phyloP scores from a whole-genome alignment of 139 green algal genomes.

The Asterochloris erici region DNA sequence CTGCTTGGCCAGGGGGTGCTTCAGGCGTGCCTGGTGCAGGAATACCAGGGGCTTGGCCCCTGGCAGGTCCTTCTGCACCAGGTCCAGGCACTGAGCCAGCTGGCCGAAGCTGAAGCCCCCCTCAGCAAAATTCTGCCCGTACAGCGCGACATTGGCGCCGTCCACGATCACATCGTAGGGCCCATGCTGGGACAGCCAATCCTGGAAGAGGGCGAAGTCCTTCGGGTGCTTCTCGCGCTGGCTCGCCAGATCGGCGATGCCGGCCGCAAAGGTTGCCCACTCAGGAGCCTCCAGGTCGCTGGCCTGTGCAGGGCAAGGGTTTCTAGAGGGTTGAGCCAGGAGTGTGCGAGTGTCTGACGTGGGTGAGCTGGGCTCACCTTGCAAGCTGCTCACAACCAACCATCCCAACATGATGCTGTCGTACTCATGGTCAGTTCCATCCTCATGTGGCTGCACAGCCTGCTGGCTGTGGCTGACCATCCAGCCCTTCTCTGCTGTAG shows the following conservation, averaged over 20 bases:
- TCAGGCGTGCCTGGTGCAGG: neutral
- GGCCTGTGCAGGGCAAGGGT: slow-evolving; percentile 21
- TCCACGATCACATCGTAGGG: slow-evolving; percentile 75
- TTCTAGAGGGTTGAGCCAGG: too few species aligned
- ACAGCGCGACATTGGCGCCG: slow-evolving; percentile 85
- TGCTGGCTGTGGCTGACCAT: neutral
- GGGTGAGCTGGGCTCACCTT: too few species aligned
- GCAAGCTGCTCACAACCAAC: too few species aligned
- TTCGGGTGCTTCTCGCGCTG: slow-evolving; percentile 30
- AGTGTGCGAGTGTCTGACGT: too few species aligned
- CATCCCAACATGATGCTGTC: too few species aligned
- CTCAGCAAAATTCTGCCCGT: slow-evolving; percentile 69
- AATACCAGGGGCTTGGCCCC: slow-evolving; percentile 57
- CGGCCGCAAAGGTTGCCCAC: slow-evolving; percentile 52
- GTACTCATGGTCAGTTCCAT: neutral
- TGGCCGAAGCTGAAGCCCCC: slow-evolving; percentile 75
- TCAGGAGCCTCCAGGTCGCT: slow-evolving; percentile 60
- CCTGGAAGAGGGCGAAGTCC: slow-evolving; percentile 55
- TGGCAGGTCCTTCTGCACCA: slow-evolving; percentile 24
- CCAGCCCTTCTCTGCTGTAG: neutral
- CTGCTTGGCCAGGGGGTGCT: neutral
- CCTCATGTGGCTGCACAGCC: neutral
- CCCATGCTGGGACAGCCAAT: slow-evolving; percentile 61
- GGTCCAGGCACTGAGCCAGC: slow-evolving; percentile 43
- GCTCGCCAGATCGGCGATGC: slow-evolving; percentile 49